Base-by-base conservation (phyloP, 768 basidiomycete species). In the Russula sp. region DNA sequence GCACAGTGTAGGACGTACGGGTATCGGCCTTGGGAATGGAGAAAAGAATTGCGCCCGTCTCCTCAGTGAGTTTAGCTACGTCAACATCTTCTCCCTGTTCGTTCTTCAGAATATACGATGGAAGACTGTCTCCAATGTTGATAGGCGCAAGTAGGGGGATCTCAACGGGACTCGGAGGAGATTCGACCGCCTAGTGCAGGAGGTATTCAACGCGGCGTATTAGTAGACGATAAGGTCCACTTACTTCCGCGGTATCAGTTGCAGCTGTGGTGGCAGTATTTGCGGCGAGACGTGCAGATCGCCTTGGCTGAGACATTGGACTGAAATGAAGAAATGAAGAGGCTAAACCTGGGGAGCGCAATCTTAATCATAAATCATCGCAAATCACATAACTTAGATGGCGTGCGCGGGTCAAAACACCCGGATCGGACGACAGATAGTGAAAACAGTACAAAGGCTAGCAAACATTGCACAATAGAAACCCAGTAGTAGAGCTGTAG, bases 11-110 rank as follows among this genome's bases (percentile, higher is more conserved):
- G 59, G 34, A 77, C 87, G 67, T 68, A 93, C 88, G 85, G 20
- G 90, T 93, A 76, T 92, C 90, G 47, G 89, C 91, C 75, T 87
- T 94, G 62, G 88, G 91, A 2, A 93, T 84, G 4, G 90, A 76
- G 77, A 93, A 94, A 63, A 98, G 73, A 37, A 98, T 82, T 9
- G 89, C 81, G 1, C 94, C 91, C 66, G 84, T 79, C 68, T 93
- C 86, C 34, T 77, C 77, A 3, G 85, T 79, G 45, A 95, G 75
- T 5, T 77, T 79, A 32, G 80, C 75, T 8, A 91, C 78, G 63
- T 91, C 82, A 31, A 93, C 75, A 58, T 94, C 90, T 63, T 89
- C 85, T 49, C 79, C 89, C 73, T 89, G 84, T 76, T 97, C 91
- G 72, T 93, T 91, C 76, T 93, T 87, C 63, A 98, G 76, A 6